Evolutionary conservation across 1,284 basidiomycete genomes (phyloP).

Genomic region (Leucoagaricus sp.): DNA sequence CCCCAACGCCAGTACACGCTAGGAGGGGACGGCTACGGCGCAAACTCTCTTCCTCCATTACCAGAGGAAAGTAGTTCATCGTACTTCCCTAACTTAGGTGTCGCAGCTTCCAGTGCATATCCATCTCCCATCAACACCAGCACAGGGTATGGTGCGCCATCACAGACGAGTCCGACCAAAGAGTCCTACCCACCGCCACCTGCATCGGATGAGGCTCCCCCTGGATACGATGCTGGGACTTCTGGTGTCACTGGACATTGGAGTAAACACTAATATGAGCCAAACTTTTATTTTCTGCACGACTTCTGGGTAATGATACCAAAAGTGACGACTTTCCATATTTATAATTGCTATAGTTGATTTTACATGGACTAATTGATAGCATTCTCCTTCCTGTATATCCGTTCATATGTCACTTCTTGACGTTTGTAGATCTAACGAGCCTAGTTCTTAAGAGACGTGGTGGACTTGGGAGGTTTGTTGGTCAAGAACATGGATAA

Average conservation of each 20-base stretch:
- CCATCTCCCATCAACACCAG: conserved; percentile 35
- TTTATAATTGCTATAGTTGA: not conserved
- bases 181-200: conserved; percentile 35
- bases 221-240: conserved; percentile 59
- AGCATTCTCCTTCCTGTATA: conserved; percentile 2
- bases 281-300: not conserved
- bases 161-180: conserved; percentile 38
- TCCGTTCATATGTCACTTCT: not conserved
- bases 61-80: conserved; percentile 31
- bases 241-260: conserved; percentile 50
- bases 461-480: conserved; percentile 11
- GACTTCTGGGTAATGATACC: not conserved
- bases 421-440: not conserved
- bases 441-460: not conserved
- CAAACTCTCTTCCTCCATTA: conserved; percentile 46
- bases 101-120: conserved; percentile 9
- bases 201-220: conserved; percentile 52
- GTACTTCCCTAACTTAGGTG: conserved; percentile 21
- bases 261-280: conserved; percentile 38
- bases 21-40: conserved; percentile 58
- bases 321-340: not conserved
- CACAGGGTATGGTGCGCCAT: conserved; percentile 26
- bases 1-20: conserved; percentile 60
- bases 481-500: conserved; percentile 50
- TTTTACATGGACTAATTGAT: conserved; percentile 5